Evolutionary conservation across 2,329 filamentous ascomycete species (phyloP).

Genomic region (Passalora sequoiae): DNA sequence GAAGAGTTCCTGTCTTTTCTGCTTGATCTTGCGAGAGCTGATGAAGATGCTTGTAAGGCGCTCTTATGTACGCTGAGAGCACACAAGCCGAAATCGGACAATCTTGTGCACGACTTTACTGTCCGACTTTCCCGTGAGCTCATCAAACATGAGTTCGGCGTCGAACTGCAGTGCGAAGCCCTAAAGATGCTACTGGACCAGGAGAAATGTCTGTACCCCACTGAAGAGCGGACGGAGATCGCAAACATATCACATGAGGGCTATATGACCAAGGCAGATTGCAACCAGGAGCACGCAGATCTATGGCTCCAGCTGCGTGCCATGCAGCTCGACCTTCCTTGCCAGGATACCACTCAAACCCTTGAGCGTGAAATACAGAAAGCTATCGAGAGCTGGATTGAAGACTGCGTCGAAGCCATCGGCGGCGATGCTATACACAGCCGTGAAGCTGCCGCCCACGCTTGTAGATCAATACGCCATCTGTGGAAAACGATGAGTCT

Average conservation of each 20-base stretch:
- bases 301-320: constrained; percentile 19
- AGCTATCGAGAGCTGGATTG: constrained; percentile 12
- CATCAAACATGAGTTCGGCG: constrained; percentile 1
- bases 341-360: neutral
- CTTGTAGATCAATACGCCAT: constrained; percentile 17
- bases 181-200: constrained; percentile 12
- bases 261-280: constrained; percentile 1
- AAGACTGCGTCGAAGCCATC: constrained; percentile 17
- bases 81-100: neutral
- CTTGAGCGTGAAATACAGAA: neutral
- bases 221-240: too few relatives aligned
- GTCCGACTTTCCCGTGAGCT: constrained; percentile 11
- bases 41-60: constrained; percentile 17
- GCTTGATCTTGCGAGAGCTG: constrained; percentile 11
- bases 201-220: too few relatives aligned
- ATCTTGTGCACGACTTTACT: constrained; percentile 4
- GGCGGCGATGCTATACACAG: constrained; percentile 25
- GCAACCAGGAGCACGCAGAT: constrained; percentile 22
- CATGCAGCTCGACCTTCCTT: constrained; percentile 7
- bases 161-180: constrained; percentile 15
- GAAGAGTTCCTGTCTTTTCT: neutral
- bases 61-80: constrained; percentile 15
- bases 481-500: constrained; percentile 16
- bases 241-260: too few relatives aligned
- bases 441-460: constrained; percentile 27